These are phyloP conservation scores for Syzygium aqueum DNA, from an alignment of 345 rosid genomes.

Conservation along the genomic window DNA sequence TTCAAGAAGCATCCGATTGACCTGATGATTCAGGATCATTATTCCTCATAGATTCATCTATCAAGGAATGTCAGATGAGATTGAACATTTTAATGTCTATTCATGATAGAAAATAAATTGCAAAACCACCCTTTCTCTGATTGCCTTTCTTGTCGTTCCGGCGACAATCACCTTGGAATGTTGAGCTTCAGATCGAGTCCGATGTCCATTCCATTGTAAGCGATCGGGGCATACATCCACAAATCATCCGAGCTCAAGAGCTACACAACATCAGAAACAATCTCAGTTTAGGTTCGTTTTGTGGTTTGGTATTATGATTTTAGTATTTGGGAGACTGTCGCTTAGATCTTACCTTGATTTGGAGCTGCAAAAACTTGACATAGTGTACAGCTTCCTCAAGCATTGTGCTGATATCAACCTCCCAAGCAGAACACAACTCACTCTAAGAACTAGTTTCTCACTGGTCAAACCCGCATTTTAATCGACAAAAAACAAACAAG, in stretches of 20 bases:
- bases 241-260: slow-evolving; percentile 76
- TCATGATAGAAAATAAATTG: not conserved
- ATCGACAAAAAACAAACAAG: not conserved
- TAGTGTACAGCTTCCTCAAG: slow-evolving; percentile 86
- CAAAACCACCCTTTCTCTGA: not conserved
- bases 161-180: slow-evolving; percentile 7
- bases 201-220: slow-evolving; percentile 76
- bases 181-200: slow-evolving; percentile 48
- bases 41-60: not conserved
- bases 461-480: not conserved
- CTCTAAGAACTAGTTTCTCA: not conserved
- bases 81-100: not conserved
- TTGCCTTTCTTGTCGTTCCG: not conserved
- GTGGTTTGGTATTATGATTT: not conserved
- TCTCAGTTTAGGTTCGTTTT: not conserved
- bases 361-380: slow-evolving; percentile 79
- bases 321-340: not conserved
- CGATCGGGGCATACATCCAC: slow-evolving; percentile 92
- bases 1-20: not conserved
- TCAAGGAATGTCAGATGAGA: not conserved
- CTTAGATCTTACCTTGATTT: slow-evolving; percentile 53
- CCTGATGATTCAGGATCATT: not conserved
- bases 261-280: slow-evolving; percentile 14
- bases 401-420: slow-evolving; percentile 91
- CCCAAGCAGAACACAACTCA: not conserved